These are phyloP conservation scores for Debaryomyces psychrophilus DNA, from an alignment of 1,139 yeast genomes.

Conservation along the genomic window DNA sequence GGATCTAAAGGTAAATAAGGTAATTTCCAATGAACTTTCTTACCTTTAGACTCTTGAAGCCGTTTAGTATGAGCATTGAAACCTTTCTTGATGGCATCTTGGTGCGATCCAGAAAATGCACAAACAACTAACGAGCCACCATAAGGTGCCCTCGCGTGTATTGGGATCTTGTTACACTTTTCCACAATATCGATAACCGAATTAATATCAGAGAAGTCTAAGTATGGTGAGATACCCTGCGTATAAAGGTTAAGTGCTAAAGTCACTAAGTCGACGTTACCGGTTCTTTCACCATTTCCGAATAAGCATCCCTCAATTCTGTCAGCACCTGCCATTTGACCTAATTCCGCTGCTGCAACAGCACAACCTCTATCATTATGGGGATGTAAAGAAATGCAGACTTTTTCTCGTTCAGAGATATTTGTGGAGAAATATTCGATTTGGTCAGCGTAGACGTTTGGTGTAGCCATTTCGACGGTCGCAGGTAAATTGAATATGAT, in stretches of 20 bases:
- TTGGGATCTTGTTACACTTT: constrained; percentile 93
- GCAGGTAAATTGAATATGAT: constrained; percentile 97
- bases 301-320: constrained; percentile 97
- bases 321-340: constrained; percentile 94
- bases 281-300: constrained; percentile 98
- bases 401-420: constrained; percentile 80
- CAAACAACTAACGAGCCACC: constrained; percentile 96
- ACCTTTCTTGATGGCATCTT: constrained; percentile 97
- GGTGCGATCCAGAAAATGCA: constrained; percentile 96
- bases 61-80: constrained; percentile 60
- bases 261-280: constrained; percentile 94
- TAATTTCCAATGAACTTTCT: constrained; percentile 65
- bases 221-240: constrained; percentile 83
- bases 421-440: constrained; percentile 84
- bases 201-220: constrained; percentile 85
- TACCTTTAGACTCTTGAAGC: constrained; percentile 31
- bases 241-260: constrained; percentile 92
- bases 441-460: constrained; percentile 95
- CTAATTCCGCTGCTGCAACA: constrained; percentile 96
- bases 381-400: constrained; percentile 88
- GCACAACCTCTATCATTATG: constrained; percentile 98
- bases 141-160: constrained; percentile 91
- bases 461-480: constrained; percentile 95
- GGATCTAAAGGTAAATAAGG: constrained; percentile 98
- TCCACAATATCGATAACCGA: constrained; percentile 86